phyloP scores from a whole-genome alignment of 495 filamentous ascomycete species.

The Elasticomyces elasticus region DNA sequence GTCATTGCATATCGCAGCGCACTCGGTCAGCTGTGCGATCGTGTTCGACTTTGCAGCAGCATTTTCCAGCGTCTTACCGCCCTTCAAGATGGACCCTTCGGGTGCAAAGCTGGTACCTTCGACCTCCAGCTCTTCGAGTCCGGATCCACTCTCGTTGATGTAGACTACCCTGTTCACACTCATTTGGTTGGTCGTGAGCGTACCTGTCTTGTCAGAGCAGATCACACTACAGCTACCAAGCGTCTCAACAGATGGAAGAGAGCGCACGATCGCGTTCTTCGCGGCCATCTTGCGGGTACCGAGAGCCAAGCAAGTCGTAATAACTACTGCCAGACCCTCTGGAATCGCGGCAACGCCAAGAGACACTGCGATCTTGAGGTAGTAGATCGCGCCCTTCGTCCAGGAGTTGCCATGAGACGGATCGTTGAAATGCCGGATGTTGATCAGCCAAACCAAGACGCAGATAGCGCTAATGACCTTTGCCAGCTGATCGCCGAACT shows the following conservation, averaged over 20 bases:
- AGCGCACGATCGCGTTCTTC: constrained; percentile 94
- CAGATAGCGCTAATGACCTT: constrained; percentile 99
- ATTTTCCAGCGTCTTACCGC: constrained; percentile 60
- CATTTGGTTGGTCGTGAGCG: constrained; percentile 98
- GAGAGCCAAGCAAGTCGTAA: constrained; percentile 90
- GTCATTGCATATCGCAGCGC: constrained; percentile 85
- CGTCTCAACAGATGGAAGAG: constrained; percentile 93
- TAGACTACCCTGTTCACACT: constrained; percentile 89
- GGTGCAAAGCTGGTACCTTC: constrained; percentile 93
- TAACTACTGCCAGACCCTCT: constrained; percentile 93
- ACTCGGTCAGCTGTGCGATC: constrained; percentile 70
- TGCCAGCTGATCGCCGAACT: constrained; percentile 91
- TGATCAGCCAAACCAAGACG: constrained; percentile 94
- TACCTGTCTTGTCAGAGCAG: constrained; percentile 99
- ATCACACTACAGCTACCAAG: constrained; percentile 98
- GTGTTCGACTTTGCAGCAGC: constrained; percentile 67
- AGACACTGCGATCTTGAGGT: constrained; percentile 98
- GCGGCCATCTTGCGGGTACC: constrained; percentile 97
- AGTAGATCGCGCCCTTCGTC: constrained; percentile 98
- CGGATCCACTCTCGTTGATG: constrained; percentile 59
- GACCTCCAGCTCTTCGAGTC: constrained; percentile 78
- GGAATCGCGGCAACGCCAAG: constrained; percentile 97
- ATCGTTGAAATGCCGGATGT: constrained; percentile 93
- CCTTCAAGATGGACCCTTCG: constrained; percentile 55
- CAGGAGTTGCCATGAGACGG: constrained; percentile 86